Evolutionary conservation across 805 yeast genomes (phyloP).

Genomic region (Pichia phayaonensis): DNA sequence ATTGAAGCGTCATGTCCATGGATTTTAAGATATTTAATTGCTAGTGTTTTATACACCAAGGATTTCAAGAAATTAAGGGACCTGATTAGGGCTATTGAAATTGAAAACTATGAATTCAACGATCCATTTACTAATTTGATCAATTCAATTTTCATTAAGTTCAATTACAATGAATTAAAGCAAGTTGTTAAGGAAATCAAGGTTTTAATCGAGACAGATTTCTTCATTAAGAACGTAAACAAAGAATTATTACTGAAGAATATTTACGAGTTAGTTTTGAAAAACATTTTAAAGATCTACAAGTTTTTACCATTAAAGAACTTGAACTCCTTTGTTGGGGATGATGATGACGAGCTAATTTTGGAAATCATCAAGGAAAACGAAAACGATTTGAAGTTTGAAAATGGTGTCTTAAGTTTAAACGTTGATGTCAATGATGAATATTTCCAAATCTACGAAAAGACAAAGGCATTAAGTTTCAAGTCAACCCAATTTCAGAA

Average conservation of each 20-base stretch:
- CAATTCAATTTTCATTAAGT: constrained; percentile 47
- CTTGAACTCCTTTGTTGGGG: constrained; percentile 14
- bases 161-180: constrained; percentile 49
- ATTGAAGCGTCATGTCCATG: constrained; percentile 70
- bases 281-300: constrained; percentile 22
- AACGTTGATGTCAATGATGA: constrained; percentile 43
- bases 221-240: constrained; percentile 44
- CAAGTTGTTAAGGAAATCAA: constrained; percentile 40
- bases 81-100: constrained; percentile 47
- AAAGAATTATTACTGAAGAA: constrained; percentile 17
- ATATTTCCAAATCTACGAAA: constrained; percentile 62
- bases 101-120: constrained; percentile 55
- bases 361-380: constrained; percentile 23
- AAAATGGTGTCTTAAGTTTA: constrained; percentile 36
- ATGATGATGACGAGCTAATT: constrained; percentile 3
- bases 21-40: constrained; percentile 58
- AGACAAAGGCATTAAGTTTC: constrained; percentile 57
- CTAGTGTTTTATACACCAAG: constrained; percentile 41
- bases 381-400: constrained; percentile 3
- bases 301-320: constrained; percentile 17
- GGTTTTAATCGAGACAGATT: constrained; percentile 44
- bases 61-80: constrained; percentile 48
- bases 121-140: constrained; percentile 59
- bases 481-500: constrained; percentile 50
- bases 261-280: constrained; percentile 18